Conservation (phyloP, 116 monocot genomes). For the Trichopus zeylanicus region DNA sequence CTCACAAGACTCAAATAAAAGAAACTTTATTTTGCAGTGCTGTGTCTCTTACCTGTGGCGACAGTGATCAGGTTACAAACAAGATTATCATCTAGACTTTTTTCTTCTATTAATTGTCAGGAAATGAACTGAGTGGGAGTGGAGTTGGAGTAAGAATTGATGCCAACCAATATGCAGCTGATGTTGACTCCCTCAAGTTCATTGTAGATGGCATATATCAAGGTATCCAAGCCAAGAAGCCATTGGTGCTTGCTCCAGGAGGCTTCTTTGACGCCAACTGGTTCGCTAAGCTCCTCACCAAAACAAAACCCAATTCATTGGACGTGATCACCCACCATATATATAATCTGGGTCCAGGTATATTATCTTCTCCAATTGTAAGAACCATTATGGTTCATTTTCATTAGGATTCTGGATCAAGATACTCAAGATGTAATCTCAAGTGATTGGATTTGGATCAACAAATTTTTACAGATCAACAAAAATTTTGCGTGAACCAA, state of each 20-base stretch:
- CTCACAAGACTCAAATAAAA: too few species aligned
- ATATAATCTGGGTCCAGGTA: constrained; percentile 95
- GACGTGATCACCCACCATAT: constrained; percentile 90
- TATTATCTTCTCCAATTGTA: too few species aligned
- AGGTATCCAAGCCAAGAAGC: constrained; percentile 33
- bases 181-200: constrained; percentile 42
- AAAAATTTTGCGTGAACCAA: too few species aligned
- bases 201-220: constrained; percentile 45
- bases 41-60: too few species aligned
- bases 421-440: too few species aligned
- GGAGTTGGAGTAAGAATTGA: constrained; percentile 66
- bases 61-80: too few species aligned
- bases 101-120: constrained; percentile 17
- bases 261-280: constrained; percentile 88
- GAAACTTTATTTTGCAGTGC: too few species aligned
- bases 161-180: constrained; percentile 62
- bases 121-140: constrained; percentile 81
- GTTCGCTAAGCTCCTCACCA: constrained; percentile 50
- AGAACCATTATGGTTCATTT: too few species aligned
- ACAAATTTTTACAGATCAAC: too few species aligned
- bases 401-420: too few species aligned
- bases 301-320: constrained; percentile 46
- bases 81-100: neutral
- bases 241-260: constrained; percentile 72
- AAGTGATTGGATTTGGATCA: too few species aligned